These are phyloP conservation scores for Gossypium herbaceum DNA, from an alignment of 345 rosid species.

Conservation along the genomic window DNA sequence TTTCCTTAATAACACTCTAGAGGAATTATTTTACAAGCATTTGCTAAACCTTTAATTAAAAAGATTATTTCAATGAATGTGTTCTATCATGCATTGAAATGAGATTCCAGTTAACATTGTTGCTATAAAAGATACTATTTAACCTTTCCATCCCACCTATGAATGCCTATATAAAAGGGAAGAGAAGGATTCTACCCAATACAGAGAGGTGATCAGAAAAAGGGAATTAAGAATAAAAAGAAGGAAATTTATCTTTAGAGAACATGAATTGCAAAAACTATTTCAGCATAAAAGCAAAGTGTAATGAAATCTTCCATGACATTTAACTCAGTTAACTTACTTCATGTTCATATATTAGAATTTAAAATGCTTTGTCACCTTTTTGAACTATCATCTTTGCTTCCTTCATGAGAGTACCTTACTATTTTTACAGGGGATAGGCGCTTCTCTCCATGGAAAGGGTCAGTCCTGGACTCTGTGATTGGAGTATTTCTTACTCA, in stretches of 20 bases:
- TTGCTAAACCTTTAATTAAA: background rate
- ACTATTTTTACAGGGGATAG: conserved; percentile 65
- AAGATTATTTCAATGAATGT: background rate
- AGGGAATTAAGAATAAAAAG: background rate
- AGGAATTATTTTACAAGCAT: background rate
- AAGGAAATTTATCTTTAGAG: background rate
- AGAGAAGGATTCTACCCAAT: background rate
- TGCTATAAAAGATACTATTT: background rate
- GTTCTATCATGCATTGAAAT: background rate
- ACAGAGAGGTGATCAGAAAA: background rate
- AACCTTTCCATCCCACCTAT: background rate
- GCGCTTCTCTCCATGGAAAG: conserved; percentile 93
- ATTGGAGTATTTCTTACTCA: conserved; percentile 97
- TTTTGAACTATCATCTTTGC: background rate
- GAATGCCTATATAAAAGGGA: background rate
- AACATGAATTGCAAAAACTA: background rate
- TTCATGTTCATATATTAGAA: background rate
- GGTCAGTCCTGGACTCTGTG: conserved; percentile 94
- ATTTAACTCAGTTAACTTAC: background rate
- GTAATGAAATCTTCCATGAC: background rate
- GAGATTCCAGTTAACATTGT: background rate
- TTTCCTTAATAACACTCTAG: conserved; percentile 7
- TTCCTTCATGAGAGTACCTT: conserved; percentile 14
- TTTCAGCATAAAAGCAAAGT: background rate
- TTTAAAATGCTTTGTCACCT: background rate